These are phyloP conservation scores for Schizochytrium sp. DNA, from an alignment of 108 stramenopile species.

Conservation along the genomic window DNA sequence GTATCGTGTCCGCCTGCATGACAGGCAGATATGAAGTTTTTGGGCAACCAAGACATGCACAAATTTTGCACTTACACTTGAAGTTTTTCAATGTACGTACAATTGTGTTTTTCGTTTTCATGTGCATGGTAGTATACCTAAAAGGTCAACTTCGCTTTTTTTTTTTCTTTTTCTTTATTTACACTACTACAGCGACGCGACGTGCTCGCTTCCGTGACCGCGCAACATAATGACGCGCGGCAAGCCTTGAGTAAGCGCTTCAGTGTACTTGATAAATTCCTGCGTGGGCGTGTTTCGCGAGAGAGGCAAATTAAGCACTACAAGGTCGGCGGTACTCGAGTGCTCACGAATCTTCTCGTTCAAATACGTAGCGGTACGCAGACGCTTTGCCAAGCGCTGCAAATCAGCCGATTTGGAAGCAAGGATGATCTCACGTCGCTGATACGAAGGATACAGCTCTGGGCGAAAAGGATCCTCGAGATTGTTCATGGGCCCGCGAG, in stretches of 20 bases:
- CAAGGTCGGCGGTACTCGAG: slow-evolving; percentile 48
- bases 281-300: slow-evolving; percentile 39
- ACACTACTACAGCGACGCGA: not conserved
- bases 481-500: not conserved
- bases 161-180: not conserved
- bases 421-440: not conserved
- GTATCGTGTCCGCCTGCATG: too few species aligned
- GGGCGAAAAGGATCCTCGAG: not conserved
- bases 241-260: slow-evolving; percentile 43
- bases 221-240: slow-evolving; percentile 54
- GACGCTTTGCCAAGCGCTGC: not conserved
- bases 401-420: not conserved
- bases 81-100: too few species aligned
- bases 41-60: too few species aligned
- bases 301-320: slow-evolving; percentile 68
- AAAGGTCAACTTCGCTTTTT: not conserved
- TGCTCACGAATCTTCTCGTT: slow-evolving; percentile 49
- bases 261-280: slow-evolving; percentile 51
- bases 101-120: too few species aligned
- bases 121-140: too few species aligned
- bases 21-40: too few species aligned
- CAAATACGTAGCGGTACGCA: slow-evolving; percentile 34
- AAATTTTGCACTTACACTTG: too few species aligned
- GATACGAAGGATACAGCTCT: not conserved
- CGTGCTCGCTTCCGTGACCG: slow-evolving; percentile 56